A percentile compares a stretch with the other conserved stretches of the same genome.
These are phyloP conservation scores for Lepidium africanum DNA, from an alignment of 345 rosid species.

Conservation along the genomic window DNA sequence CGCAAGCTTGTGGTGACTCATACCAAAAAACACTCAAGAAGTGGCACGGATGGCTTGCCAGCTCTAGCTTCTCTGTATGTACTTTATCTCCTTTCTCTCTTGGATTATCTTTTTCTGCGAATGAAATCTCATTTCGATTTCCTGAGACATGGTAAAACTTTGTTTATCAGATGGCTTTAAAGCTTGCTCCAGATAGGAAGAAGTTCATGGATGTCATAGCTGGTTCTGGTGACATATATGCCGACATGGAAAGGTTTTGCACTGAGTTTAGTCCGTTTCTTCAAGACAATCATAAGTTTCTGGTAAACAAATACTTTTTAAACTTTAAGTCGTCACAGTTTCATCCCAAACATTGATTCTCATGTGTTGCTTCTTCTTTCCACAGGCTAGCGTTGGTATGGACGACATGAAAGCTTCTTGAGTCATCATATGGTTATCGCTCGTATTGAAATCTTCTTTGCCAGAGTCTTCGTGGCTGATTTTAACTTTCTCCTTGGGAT, in stretches of 20 bases:
- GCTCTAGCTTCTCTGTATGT: slow-evolving; percentile 72
- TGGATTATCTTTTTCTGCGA: neutral
- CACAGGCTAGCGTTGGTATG: slow-evolving; percentile 79
- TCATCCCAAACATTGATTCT: neutral
- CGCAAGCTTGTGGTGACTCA: slow-evolving; percentile 78
- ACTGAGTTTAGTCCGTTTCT: slow-evolving; percentile 67
- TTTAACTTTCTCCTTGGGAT: neutral
- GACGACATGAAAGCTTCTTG: slow-evolving; percentile 83
- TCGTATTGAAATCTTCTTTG: slow-evolving; percentile 4
- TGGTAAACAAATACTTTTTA: slow-evolving; percentile 43
- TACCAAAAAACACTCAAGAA: slow-evolving; percentile 82
- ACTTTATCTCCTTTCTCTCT: slow-evolving; percentile 8
- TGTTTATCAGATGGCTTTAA: slow-evolving; percentile 69
- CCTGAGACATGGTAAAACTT: neutral
- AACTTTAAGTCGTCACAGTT: neutral
- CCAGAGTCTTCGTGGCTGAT: neutral
- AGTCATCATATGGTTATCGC: slow-evolving; percentile 5
- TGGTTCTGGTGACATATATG: slow-evolving; percentile 67
- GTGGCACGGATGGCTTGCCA: slow-evolving; percentile 95
- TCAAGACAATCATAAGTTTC: slow-evolving; percentile 82
- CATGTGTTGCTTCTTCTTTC: neutral
- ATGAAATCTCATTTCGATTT: neutral
- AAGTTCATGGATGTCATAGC: slow-evolving; percentile 86
- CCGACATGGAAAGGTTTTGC: slow-evolving; percentile 87
- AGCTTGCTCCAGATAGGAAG: slow-evolving; percentile 95